Percentiles rank a stretch among this genome's conserved stretches.
These are phyloP conservation scores for Alternaria incomplexa DNA, from an alignment of 2,329 filamentous ascomycete species.

Conservation along the genomic window DNA sequence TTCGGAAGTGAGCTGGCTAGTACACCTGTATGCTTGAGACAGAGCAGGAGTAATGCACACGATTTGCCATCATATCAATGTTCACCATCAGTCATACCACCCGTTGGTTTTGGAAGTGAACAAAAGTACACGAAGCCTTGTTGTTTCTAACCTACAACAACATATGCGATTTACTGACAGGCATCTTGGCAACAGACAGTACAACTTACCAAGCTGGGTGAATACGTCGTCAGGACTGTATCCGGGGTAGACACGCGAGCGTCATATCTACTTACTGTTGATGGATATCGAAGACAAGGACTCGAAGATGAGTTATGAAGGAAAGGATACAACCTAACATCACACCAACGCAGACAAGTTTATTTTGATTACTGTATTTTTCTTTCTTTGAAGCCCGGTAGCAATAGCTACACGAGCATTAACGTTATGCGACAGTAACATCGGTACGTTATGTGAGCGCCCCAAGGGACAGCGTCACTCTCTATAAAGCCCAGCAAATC, in stretches of 20 bases:
- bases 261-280: background rate
- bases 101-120: background rate
- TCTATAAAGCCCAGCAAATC: background rate
- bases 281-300: no score
- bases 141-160: background rate
- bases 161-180: background rate
- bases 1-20: no score
- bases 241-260: background rate
- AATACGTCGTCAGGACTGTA: fast-evolving
- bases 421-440: background rate
- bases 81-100: background rate
- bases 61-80: background rate
- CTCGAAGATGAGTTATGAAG: no score
- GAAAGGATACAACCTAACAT: background rate
- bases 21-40: fast-evolving
- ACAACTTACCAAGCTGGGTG: background rate
- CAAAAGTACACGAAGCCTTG: background rate
- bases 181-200: background rate
- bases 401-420: background rate
- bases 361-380: background rate
- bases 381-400: background rate
- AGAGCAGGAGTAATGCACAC: background rate
- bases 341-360: background rate
- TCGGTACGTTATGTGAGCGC: background rate
- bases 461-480: background rate